Evolutionary conservation across 2,329 filamentous ascomycete species (phyloP), one percentile per base, ranked within the genome.

Genomic region (Penicillium freii): DNA sequence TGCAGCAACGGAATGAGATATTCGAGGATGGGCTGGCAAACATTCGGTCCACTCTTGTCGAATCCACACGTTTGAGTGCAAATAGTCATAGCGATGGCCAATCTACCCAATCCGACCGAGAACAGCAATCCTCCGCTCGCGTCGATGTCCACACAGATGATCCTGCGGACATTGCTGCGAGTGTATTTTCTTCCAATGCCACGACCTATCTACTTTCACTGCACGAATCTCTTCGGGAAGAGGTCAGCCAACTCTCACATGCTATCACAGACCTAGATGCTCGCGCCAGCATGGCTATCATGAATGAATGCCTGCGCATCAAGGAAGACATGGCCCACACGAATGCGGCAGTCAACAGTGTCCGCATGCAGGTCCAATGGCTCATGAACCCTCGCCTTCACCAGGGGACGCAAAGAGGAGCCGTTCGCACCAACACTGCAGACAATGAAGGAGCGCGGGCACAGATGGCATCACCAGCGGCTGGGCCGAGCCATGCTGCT

Each of bases 331-430:
- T 87, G 73, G 78, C 84, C 11, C 84, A 85, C 65, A 81, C 82
- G 8, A 85, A 82, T 58, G 83, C 84, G 3, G 84, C 83, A 39
- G 78, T 87, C 44, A 82, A 80, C 62, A 81, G 78, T 17, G 78
- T 86, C 60, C 79, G 82, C 53, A 80, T 85, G 75, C 84, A 87
- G 64, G 76, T 87, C 23, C 83, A 86, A 51, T 87, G 84, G 84
- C 77, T 87, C 13, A 81, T 85, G 66, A 83, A 82, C 58, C 78
- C 82, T 2, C 80, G 82, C 19, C 70, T 85, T 58, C 81, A 84
- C 57, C 71, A 78, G 23, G 69, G 67, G 2, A 66, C 74, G 42
- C 65, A 72, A 21, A 51, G 65, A 10, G 59, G 63, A 2, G 63
- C 56, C 25, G 55, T 66, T 19, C 67, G 68, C 25, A 51, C 64